These are phyloP conservation scores for Geosmithia morbida DNA, from an alignment of 2,329 filamentous ascomycete genomes.

Conservation along the genomic window DNA sequence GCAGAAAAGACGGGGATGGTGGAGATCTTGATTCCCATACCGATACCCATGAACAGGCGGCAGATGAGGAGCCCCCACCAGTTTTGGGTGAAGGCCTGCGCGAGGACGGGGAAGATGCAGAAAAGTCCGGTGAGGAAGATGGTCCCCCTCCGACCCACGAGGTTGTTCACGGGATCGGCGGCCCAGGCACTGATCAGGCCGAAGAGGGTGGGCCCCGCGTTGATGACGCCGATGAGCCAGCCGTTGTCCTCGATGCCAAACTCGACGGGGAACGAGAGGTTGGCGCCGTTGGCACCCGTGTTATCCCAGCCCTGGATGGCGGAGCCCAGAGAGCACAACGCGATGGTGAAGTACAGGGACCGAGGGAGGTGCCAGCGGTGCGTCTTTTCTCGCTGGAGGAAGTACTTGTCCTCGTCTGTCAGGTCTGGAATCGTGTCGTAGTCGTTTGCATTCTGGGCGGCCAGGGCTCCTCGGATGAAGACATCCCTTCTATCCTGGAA, in stretches of 20 bases:
- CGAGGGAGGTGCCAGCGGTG: constrained; percentile 14
- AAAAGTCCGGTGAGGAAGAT: constrained; percentile 43
- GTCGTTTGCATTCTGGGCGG: constrained; percentile 9
- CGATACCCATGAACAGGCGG: constrained; percentile 39
- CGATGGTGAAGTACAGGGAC: constrained; percentile 12
- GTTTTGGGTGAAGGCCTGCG: constrained; percentile 32
- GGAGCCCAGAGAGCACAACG: constrained; percentile 14
- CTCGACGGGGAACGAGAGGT: constrained; percentile 19
- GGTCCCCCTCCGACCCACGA: constrained; percentile 11
- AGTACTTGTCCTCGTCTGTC: constrained; percentile 9
- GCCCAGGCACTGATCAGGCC: constrained; percentile 11
- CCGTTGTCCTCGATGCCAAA: constrained; percentile 19
- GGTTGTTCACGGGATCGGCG: constrained; percentile 21
- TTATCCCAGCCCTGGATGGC: constrained; percentile 28
- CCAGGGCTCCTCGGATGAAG: constrained; percentile 14
- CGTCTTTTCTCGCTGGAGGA: constrained; percentile 9
- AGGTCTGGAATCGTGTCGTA: constrained; percentile 10
- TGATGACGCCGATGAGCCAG: constrained; percentile 45
- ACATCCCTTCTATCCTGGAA: constrained; percentile 11
- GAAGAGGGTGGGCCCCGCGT: constrained; percentile 17
- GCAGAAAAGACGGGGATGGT: constrained; percentile 39
- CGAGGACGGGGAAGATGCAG: constrained; percentile 39
- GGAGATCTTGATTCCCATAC: constrained; percentile 39
- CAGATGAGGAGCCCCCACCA: constrained; percentile 32
- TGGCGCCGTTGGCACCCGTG: constrained; percentile 23